phyloP scores from a whole-genome alignment of 2,329 filamentous ascomycete species.

The Passalora sequoiae region DNA sequence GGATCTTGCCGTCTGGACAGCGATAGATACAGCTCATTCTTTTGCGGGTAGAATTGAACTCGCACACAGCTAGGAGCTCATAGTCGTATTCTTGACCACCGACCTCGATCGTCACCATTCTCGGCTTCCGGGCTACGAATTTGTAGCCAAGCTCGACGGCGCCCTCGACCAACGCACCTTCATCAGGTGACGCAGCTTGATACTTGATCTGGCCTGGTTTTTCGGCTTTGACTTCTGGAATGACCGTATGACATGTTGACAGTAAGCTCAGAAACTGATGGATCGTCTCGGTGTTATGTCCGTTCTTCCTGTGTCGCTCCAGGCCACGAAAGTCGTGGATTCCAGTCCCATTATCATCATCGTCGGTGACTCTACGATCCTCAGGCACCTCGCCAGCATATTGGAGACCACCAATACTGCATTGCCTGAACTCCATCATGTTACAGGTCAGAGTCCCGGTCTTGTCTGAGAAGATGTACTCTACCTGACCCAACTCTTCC shows the following conservation, averaged over 20 bases:
- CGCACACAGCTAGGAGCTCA: conserved; percentile 90
- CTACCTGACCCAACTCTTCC: conserved; percentile 94
- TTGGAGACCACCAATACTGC: conserved; percentile 85
- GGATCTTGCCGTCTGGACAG: conserved; percentile 90
- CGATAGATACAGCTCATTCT: conserved; percentile 97
- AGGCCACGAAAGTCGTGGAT: conserved; percentile 80
- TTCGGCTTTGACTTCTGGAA: conserved; percentile 79
- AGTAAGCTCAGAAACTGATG: conserved; percentile 84
- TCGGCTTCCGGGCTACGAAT: conserved; percentile 85
- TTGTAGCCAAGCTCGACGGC: conserved; percentile 80
- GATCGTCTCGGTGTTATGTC: conserved; percentile 54
- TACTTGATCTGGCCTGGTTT: conserved; percentile 84
- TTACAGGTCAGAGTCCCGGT: conserved; percentile 97
- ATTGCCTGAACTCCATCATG: conserved; percentile 97
- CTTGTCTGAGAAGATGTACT: conserved; percentile 98
- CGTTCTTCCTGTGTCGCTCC: conserved; percentile 57
- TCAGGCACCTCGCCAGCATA: conserved; percentile 91
- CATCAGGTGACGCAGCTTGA: conserved; percentile 93
- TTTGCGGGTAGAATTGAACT: conserved; percentile 97
- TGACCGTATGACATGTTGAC: conserved; percentile 92
- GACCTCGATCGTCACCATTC: conserved; percentile 76
- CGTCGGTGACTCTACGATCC: conserved; percentile 71
- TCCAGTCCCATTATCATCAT: conserved; percentile 68
- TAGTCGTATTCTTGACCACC: conserved; percentile 72
- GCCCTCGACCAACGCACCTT: conserved; percentile 92